These are phyloP conservation scores for Fabrea salina DNA, from an alignment of 169 alveolate genomes.

Conservation along the genomic window DNA sequence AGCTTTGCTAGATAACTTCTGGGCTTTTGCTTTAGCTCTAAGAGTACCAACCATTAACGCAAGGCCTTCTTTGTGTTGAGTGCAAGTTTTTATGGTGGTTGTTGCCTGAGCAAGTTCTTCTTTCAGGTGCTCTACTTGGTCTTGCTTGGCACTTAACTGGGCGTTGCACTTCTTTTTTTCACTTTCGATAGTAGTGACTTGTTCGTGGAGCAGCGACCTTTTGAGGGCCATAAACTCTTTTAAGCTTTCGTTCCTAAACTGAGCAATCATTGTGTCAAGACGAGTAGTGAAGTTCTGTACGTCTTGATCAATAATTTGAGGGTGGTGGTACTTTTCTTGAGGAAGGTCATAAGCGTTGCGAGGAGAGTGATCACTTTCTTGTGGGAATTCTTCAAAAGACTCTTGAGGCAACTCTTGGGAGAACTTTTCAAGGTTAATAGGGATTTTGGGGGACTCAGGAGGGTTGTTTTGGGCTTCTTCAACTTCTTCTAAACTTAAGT, in stretches of 20 bases:
- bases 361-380: background rate
- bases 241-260: constrained; percentile 78
- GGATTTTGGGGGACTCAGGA: background rate
- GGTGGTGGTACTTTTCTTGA: constrained; percentile 29
- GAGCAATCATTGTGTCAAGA: constrained; percentile 71
- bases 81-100: constrained; percentile 22
- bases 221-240: constrained; percentile 82
- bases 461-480: background rate
- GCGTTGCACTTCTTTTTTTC: constrained; percentile 77
- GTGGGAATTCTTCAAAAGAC: background rate
- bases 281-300: constrained; percentile 76
- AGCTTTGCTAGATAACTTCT: constrained; percentile 35
- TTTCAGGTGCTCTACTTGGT: constrained; percentile 69
- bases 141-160: constrained; percentile 67
- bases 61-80: background rate
- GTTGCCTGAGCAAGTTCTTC: constrained; percentile 50
- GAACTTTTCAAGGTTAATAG: background rate
- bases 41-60: constrained; percentile 18
- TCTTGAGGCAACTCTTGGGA: background rate
- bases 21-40: constrained; percentile 38
- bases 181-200: constrained; percentile 65
- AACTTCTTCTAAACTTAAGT: background rate
- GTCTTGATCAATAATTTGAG: constrained; percentile 82
- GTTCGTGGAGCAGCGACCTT: constrained; percentile 69
- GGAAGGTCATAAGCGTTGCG: background rate